A percentile compares a stretch with the other conserved stretches of the same genome.
These are phyloP conservation scores for Lycium ferocissimum DNA, from an alignment of 257 asterid species.

Conservation along the genomic window DNA sequence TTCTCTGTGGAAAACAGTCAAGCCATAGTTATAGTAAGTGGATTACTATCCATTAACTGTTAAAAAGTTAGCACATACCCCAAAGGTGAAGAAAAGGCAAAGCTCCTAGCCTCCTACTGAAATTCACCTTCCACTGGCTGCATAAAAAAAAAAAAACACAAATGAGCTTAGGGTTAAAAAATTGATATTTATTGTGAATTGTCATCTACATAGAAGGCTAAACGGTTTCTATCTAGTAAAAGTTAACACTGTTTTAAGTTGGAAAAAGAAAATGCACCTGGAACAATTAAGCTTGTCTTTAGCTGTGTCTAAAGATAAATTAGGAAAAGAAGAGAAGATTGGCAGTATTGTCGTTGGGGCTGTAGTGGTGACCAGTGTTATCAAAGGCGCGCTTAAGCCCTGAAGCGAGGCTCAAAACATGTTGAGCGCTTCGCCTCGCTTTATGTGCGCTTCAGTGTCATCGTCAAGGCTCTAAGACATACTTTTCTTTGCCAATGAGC, in stretches of 20 bases:
- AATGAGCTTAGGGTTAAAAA: background rate
- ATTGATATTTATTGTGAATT: background rate
- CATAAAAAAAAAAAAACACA: background rate
- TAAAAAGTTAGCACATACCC: background rate
- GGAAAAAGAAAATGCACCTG: background rate
- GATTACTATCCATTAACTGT: background rate
- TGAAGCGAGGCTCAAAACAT: too few species aligned
- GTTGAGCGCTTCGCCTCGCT: too few species aligned
- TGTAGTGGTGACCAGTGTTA: too few species aligned
- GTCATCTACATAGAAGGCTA: background rate
- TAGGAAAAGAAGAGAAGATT: conserved; percentile 1
- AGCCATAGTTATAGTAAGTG: background rate
- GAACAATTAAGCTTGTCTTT: background rate
- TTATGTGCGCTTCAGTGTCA: too few species aligned
- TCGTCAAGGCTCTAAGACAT: too few species aligned
- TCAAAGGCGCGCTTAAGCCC: too few species aligned
- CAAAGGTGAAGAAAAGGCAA: background rate
- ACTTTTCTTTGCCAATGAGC: too few species aligned
- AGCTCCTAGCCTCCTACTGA: background rate
- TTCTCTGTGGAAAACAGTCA: background rate
- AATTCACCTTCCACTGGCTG: conserved; percentile 9
- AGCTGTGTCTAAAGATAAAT: conserved; percentile 1
- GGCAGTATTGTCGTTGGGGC: background rate
- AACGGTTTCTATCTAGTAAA: background rate
- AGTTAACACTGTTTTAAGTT: background rate